Evolutionary conservation across 768 basidiomycete genomes (phyloP), one percentile per base, ranked within the genome.

Genomic region (Strobilomyces echinocephalus): DNA sequence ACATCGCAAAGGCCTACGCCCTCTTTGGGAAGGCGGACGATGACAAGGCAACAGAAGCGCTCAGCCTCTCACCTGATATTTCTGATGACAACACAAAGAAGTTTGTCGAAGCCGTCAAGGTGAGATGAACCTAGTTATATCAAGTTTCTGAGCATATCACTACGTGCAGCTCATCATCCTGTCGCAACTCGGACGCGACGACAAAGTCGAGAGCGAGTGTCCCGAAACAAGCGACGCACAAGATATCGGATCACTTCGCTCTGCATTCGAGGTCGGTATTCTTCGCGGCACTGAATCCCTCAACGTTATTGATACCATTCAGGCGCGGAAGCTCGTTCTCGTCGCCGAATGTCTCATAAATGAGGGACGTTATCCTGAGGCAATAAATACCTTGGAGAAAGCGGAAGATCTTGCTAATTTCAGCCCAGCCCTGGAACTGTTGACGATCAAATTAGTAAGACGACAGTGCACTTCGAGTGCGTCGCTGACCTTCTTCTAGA

Each of bases 291-390:
- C 6, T n/a, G 24, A 6, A 24, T 5, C 28, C 2, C n/a, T 21
- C 10, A 16, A 12, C 42, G 16, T 20, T 28, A 20, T 11, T 14
- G 15, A 50, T 46, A 14, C 26, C 8, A 8, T 33, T n/a, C 31
- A 52, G 59, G 56, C 50, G 10, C 47, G 41, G 31, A 50, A 43
- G 18, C 44, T 52, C 7, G 14, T 49, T 45, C 40, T 44, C 7
- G 46, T 52, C 7, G 56, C 56, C 14, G 41, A 57, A 35, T 2
- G 20, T 8, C 18, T 3, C 16, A 42, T 54, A 34, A 11, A 8
- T 28, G 7, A 40, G 8, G 34, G 42, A 42, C 8, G 47, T 10
- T 47, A 43, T 26, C n/a, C 11, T 8, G 20, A 43, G 8, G 53
- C 55, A 1, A 26, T 52, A 24, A 30, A 39, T n/a, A 46, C 52